Conservation (phyloP, 1,139 yeast species). For the Hyphopichia burtonii region DNA sequence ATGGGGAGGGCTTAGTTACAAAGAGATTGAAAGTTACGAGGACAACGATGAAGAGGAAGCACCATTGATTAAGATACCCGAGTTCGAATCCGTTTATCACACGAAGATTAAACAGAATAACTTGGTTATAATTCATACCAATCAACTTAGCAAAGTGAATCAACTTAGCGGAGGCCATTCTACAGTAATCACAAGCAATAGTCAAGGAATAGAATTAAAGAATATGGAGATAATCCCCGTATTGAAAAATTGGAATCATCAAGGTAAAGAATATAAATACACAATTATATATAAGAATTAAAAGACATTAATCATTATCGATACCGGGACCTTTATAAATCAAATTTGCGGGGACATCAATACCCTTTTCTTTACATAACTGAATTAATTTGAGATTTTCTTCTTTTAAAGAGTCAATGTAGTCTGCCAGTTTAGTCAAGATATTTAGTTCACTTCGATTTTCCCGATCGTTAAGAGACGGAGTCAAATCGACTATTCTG, state of each 20-base stretch:
- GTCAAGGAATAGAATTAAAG: background rate
- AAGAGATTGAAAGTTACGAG: conserved; percentile 37
- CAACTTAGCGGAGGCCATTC: background rate
- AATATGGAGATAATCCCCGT: conserved; percentile 28
- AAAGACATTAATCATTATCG: conserved; percentile 6
- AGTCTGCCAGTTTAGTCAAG: conserved; percentile 47
- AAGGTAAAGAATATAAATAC: conserved; percentile 19
- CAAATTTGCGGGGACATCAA: conserved; percentile 37
- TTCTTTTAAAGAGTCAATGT: conserved; percentile 39
- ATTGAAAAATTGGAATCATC: conserved; percentile 16
- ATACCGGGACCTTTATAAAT: conserved; percentile 39
- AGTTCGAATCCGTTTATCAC: background rate
- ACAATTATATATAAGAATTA: conserved; percentile 8
- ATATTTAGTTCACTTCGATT: conserved; percentile 47
- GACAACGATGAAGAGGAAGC: conserved; percentile 19
- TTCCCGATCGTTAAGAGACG: conserved; percentile 41
- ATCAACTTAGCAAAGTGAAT: conserved; percentile 8
- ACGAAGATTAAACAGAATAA: background rate
- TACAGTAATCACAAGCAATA: background rate
- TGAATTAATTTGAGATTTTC: conserved; percentile 39
- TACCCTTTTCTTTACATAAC: conserved; percentile 34
- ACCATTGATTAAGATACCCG: background rate
- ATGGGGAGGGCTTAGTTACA: conserved; percentile 68
- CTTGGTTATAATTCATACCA: conserved; percentile 14
- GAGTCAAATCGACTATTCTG: conserved; percentile 42